Evolutionary conservation across 768 basidiomycete genomes (phyloP), one percentile per base, ranked within the genome.

Genomic region (Lactifluus volemus): DNA sequence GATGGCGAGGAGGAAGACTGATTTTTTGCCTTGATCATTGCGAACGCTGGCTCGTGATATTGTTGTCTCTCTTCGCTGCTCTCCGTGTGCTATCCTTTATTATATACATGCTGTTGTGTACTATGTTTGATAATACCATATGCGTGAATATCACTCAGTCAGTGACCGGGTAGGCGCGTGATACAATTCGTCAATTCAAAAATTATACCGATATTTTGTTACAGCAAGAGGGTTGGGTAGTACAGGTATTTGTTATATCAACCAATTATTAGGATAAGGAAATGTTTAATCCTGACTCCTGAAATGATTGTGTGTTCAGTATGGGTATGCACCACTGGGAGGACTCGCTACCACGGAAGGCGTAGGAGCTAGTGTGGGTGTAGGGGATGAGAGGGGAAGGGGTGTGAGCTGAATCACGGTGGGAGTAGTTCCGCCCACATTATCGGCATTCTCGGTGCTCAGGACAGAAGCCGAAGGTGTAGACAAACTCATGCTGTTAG

Each of bases 391-490:
- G 15, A 19, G 9, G 11, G 56, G 52, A 5, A 0, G 17, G 48
- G 56, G 1, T 30, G 61, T 63, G 14, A 63, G 61, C 14, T n/a
- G 21, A 49, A 63, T 63, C 12, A 53, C 21, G 29, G 61, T 30
- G 11, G 39, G 32, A 30, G 34, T 8, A 41, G 48, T 58, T 25
- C 56, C 45, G 19, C 52, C 25, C 3, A 36, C 3, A 14, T 54
- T 53, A 32, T 9, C 34, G 6, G 12, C 45, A n/a, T 4, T 19
- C 19, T 19, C 25, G 11, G 62, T 39, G 53, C 29, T 21, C 3
- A 55, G 44, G 55, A 49, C 60, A 17, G 72, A 72, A n/a, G 71
- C 62, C 30, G 78, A 64, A 59, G 74, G 76, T 2, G 78, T 70
- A 15, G 81, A 65, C 21, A 79, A 62, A 49, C 72, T 73, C 15